Percentiles rank a stretch among this genome's conserved stretches.
Conservation (phyloP, 2,329 filamentous ascomycete genomes). For the Trematosphaeria pertusa region DNA sequence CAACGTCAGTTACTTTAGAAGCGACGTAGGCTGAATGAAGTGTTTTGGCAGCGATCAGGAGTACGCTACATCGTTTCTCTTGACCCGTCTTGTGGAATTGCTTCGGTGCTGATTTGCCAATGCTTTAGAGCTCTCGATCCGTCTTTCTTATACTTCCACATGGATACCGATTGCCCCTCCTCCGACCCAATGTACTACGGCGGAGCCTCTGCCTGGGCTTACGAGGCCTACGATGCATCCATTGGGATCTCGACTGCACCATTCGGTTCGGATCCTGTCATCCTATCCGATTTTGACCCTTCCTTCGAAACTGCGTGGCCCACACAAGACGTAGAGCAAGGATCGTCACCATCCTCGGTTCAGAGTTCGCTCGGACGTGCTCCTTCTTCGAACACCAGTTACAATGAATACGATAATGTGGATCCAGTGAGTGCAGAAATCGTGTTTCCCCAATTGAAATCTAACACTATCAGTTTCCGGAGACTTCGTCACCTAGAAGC, state of each 20-base stretch:
- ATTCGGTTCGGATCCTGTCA: not conserved
- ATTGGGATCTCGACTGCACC: not conserved
- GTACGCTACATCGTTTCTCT: no score
- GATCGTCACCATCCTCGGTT: not conserved
- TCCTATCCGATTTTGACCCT: not conserved
- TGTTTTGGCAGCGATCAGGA: not conserved
- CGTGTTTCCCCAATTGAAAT: no score
- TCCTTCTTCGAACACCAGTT: constrained; percentile 1
- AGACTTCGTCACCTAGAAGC: not conserved
- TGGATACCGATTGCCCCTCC: no score
- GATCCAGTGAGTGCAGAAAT: not conserved
- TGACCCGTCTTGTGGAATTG: no score
- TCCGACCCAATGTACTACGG: no score
- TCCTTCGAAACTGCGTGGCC: not conserved
- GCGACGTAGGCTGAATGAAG: not conserved
- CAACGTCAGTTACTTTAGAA: not conserved
- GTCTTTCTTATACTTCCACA: no score
- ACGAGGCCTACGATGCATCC: not conserved
- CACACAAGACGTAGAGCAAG: not conserved
- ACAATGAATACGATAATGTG: constrained; percentile 1
- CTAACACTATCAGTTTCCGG: not conserved
- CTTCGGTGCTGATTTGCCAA: no score
- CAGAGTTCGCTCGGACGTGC: not conserved
- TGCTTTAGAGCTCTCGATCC: no score
- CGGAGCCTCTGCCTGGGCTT: no score